phyloP scores from a whole-genome alignment of 257 asterid species.

The Fraxinus quadrangulata region DNA sequence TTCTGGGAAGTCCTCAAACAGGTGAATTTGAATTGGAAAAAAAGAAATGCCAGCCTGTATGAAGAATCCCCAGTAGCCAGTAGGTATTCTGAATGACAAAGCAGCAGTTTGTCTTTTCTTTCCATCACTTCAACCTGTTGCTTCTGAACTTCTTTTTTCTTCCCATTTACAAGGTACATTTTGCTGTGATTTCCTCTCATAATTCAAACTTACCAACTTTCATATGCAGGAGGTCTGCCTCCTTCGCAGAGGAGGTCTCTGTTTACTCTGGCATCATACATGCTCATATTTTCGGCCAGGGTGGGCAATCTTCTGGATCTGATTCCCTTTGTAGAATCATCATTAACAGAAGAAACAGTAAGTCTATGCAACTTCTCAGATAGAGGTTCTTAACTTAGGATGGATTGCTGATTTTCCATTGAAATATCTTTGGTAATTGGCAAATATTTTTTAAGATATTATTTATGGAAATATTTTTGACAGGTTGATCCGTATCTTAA shows the following conservation, averaged over 20 bases:
- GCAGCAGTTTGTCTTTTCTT: neutral
- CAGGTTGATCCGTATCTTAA: conserved; percentile 49
- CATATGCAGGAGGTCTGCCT: conserved; percentile 46
- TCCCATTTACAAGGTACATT: neutral
- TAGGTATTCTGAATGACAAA: neutral
- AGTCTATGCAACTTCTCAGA: conserved; percentile 17
- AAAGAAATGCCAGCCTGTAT: neutral
- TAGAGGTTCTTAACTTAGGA: neutral
- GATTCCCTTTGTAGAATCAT: conserved; percentile 40
- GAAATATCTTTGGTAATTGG: neutral
- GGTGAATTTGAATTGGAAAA: neutral
- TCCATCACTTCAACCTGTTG: neutral
- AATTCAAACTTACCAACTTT: conserved; percentile 6
- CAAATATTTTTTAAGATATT: neutral
- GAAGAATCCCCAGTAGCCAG: neutral
- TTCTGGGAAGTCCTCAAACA: neutral
- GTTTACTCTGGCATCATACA: conserved; percentile 50
- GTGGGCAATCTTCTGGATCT: conserved; percentile 44
- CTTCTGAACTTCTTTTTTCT: neutral
- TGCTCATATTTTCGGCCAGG: conserved; percentile 49
- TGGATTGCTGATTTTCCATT: no score
- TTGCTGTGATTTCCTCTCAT: conserved; percentile 8
- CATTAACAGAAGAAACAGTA: conserved; percentile 49
- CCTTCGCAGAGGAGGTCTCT: conserved; percentile 53
- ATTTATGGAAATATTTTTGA: conserved; percentile 8